Evolutionary conservation across 2,329 filamentous ascomycete species (phyloP).

Genomic region (Akanthomyces uredinophilus): DNA sequence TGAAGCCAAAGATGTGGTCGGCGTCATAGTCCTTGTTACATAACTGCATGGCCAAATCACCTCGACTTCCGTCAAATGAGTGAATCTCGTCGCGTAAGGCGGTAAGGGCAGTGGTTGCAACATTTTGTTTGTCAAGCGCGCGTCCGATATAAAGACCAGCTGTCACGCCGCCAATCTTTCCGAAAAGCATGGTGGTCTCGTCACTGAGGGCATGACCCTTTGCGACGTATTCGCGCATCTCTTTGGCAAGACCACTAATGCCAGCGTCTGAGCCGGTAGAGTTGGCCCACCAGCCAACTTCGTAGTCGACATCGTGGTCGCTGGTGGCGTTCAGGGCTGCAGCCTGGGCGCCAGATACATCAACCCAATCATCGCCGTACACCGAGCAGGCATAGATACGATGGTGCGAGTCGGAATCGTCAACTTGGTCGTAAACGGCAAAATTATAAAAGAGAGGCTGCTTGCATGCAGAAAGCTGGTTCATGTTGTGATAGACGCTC

Average conservation of each 20-base stretch:
- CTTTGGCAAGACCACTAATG: neutral
- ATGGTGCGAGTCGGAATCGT: neutral
- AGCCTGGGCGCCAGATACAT: neutral
- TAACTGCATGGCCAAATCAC: neutral
- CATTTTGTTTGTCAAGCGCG: neutral
- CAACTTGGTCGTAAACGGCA: neutral
- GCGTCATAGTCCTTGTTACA: neutral
- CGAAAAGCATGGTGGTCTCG: neutral
- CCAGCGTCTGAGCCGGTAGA: neutral
- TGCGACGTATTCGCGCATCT: slow-evolving; percentile 4
- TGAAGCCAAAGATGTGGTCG: slow-evolving; percentile 10
- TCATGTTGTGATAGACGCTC: neutral
- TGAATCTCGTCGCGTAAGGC: neutral
- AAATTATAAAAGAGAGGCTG: slow-evolving; percentile 4
- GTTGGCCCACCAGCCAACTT: slow-evolving; percentile 4
- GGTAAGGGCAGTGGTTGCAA: neutral
- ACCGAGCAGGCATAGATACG: neutral
- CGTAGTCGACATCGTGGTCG: neutral
- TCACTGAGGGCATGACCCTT: neutral
- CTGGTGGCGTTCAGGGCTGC: neutral
- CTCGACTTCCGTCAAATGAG: slow-evolving; percentile 2
- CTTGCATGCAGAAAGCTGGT: neutral
- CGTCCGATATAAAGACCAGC: neutral
- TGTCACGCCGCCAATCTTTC: neutral
- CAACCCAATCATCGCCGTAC: neutral